Percentiles rank a stretch among this genome's conserved stretches.
These are phyloP conservation scores for Alternaria metachromatica DNA, from an alignment of 2,329 filamentous ascomycete genomes.

Conservation along the genomic window DNA sequence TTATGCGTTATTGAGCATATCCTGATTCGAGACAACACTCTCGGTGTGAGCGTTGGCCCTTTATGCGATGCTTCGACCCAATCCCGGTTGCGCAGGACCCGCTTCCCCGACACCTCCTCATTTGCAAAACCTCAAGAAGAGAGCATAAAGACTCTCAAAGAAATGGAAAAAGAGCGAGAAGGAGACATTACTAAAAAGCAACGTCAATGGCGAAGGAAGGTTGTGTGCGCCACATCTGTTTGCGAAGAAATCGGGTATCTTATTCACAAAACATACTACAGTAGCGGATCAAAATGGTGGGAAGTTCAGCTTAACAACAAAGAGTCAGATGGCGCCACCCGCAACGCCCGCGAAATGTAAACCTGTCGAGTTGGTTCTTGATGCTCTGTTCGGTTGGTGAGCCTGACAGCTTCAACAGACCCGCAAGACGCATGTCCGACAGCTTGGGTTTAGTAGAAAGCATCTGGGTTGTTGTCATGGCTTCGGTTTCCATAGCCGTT, in stretches of 20 bases:
- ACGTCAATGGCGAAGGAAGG: not conserved
- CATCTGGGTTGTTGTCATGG: constrained; percentile 42
- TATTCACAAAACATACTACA: not conserved
- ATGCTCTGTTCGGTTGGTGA: not conserved
- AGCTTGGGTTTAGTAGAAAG: constrained; percentile 34
- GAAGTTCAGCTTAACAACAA: not conserved
- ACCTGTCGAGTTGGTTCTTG: not conserved
- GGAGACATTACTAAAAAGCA: not conserved
- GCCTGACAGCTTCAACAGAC: not conserved
- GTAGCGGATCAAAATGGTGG: not conserved
- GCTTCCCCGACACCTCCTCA: not conserved
- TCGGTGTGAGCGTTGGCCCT: not conserved
- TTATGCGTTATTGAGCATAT: not conserved
- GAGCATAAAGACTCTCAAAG: not conserved
- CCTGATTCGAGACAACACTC: not conserved
- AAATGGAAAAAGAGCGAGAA: not conserved
- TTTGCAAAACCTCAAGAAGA: not conserved
- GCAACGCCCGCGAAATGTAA: not conserved
- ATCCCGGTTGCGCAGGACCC: not conserved
- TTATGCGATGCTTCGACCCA: not conserved
- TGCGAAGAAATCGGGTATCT: not conserved
- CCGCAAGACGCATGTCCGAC: not conserved
- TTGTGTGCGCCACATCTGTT: not conserved
- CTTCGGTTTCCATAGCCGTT: constrained; percentile 35
- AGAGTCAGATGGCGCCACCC: not conserved